phyloP scores from a whole-genome alignment of 2,329 filamentous ascomycete genomes.

The Aureobasidium sp. region DNA sequence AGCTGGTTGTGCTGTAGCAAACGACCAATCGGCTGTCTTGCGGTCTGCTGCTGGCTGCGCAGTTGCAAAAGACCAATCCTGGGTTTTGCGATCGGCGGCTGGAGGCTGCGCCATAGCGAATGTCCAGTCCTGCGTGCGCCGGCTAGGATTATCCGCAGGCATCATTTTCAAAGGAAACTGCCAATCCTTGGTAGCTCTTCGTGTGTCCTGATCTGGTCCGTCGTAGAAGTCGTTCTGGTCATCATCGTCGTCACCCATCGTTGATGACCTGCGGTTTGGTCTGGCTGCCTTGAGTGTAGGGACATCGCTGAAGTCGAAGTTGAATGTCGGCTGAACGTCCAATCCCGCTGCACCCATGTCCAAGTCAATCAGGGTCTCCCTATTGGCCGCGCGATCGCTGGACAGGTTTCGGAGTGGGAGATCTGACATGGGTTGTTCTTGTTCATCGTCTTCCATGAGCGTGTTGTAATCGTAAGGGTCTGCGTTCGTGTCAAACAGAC shows the following conservation, averaged over 20 bases:
- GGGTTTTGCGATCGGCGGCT: conserved; percentile 19
- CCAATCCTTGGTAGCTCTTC: conserved; percentile 37
- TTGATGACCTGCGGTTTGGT: conserved; percentile 34
- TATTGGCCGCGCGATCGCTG: conserved; percentile 35
- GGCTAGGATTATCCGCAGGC: conserved; percentile 30
- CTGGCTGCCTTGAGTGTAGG: conserved; percentile 52
- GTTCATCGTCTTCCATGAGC: conserved; percentile 18
- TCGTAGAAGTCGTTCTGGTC: conserved; percentile 35
- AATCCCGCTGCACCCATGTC: conserved; percentile 47
- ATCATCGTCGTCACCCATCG: conserved; percentile 36
- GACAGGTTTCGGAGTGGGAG: conserved; percentile 43
- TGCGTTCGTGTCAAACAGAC: conserved; percentile 50
- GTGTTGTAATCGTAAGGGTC: conserved; percentile 54
- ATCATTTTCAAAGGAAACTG: conserved; percentile 43
- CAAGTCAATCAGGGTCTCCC: conserved; percentile 51
- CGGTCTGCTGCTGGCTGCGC: conserved; percentile 28
- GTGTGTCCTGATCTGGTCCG: conserved; percentile 30
- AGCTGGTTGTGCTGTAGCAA: conserved; percentile 37
- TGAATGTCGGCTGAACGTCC: conserved; percentile 42
- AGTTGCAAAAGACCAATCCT: conserved; percentile 49
- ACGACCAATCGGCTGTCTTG: conserved; percentile 44
- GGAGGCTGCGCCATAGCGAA: conserved; percentile 37
- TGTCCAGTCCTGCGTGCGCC: conserved; percentile 42
- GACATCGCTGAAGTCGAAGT: conserved; percentile 42
- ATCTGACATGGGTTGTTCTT: conserved; percentile 45